phyloP scores from a whole-genome alignment of 2,329 filamentous ascomycete species.

The Allantophomopsis cytisporea region DNA sequence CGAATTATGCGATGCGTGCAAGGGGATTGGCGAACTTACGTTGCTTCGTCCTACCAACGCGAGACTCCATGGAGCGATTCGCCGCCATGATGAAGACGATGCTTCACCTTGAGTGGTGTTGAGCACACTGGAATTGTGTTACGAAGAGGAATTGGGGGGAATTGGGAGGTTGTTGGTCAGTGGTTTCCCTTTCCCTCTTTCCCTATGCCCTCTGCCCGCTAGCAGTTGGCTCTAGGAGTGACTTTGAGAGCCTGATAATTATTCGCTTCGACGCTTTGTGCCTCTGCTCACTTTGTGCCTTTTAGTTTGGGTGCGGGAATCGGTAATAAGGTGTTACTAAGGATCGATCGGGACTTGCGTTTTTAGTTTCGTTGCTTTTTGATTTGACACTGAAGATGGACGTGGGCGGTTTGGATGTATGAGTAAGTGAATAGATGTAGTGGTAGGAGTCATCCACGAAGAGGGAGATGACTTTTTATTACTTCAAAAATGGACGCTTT shows the following conservation, averaged over 20 bases:
- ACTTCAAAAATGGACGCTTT: too few species aligned
- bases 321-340: too few species aligned
- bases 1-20: not conserved
- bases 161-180: not conserved
- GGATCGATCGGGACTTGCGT: too few species aligned
- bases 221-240: not conserved
- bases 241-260: not conserved
- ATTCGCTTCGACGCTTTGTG: not conserved
- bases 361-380: too few species aligned
- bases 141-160: not conserved
- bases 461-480: too few species aligned
- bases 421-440: too few species aligned
- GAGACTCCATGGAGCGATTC: constrained; percentile 54
- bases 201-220: not conserved
- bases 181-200: too few species aligned
- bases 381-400: too few species aligned
- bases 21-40: constrained; percentile 40
- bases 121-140: not conserved
- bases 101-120: constrained; percentile 3
- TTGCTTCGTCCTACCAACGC: constrained; percentile 67
- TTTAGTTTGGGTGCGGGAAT: too few species aligned
- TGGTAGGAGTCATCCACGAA: too few species aligned
- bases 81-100: constrained; percentile 12
- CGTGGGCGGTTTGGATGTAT: too few species aligned
- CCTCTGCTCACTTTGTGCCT: too few species aligned